phyloP scores from a whole-genome alignment of 2,329 filamentous ascomycete species.

The Aspergillus sergii region DNA sequence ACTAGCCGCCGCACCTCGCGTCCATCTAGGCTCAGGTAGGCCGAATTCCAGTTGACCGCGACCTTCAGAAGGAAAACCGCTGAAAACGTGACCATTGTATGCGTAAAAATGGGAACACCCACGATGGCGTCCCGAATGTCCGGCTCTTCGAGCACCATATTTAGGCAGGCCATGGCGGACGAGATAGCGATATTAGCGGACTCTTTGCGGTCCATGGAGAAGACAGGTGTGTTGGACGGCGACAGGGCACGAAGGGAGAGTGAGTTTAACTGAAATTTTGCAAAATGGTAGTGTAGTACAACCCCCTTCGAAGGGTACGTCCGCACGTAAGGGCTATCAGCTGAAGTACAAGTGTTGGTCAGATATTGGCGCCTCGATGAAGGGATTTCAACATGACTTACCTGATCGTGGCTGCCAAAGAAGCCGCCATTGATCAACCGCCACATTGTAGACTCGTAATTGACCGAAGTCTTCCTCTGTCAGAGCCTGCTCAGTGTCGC shows the following conservation, averaged over 20 bases:
- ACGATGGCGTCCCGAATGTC: slow-evolving; percentile 53
- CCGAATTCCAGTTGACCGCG: slow-evolving; percentile 47
- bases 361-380: not conserved
- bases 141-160: slow-evolving; percentile 51
- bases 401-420: slow-evolving; percentile 51
- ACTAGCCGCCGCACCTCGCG: slow-evolving; percentile 42
- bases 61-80: slow-evolving; percentile 50
- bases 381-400: slow-evolving; percentile 25
- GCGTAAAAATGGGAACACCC: slow-evolving; percentile 51
- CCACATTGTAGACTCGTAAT: slow-evolving; percentile 48
- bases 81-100: slow-evolving; percentile 51
- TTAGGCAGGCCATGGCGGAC: slow-evolving; percentile 51
- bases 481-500: slow-evolving; percentile 56
- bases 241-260: slow-evolving; percentile 45
- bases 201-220: slow-evolving; percentile 49
- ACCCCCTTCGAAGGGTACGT: slow-evolving; percentile 55
- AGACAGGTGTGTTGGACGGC: slow-evolving; percentile 44
- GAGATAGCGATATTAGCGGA: slow-evolving; percentile 50
- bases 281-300: slow-evolving; percentile 57
- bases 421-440: slow-evolving; percentile 56
- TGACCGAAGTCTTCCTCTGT: slow-evolving; percentile 56
- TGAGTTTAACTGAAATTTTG: slow-evolving; percentile 56
- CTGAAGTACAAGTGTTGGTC: slow-evolving; percentile 21
- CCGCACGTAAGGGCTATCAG: slow-evolving; percentile 50
- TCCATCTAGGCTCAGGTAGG: slow-evolving; percentile 43